Evolutionary conservation across 2,329 filamentous ascomycete genomes (phyloP), one percentile per base, ranked within the genome.

Genomic region (Raffaelea deltoideospora): DNA sequence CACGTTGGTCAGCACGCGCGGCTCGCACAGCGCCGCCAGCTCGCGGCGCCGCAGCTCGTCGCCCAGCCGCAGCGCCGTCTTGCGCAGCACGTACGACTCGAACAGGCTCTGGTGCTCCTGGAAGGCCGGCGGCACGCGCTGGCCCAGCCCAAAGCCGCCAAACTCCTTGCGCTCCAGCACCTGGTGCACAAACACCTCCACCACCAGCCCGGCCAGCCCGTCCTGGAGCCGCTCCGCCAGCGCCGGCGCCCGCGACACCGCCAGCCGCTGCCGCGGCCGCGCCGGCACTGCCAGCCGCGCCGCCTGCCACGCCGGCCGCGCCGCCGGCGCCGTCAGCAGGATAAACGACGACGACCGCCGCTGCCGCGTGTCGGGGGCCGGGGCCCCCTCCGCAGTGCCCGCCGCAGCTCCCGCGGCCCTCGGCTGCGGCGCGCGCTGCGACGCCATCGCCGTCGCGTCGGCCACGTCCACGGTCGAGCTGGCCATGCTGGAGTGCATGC

Each of bases 21-120:
- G 83, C 51, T 96, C 87, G 38, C 74, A 72, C 2, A 96, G 64
- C 0, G 79, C 60, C 38, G 77, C 75, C 48, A 82, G 75, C 44
- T 87, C 72, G 2, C 79, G 58, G 2, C 79, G 58, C 41, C 83
- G 74, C 9, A 96, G 67, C 18, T 73, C 66, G 39, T 71, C 80
- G 24, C 72, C 72, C 14, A 94, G 59, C 22, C 80, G 73, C 3
- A 75, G 69, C 32, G 95, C 69, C 0, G 82, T 76, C 44, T 79
- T 79, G 21, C 77, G 73, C 17, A 96, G 62, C 3, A 96, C 63
- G 51, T 87, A 95, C 0, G 90, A 93, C 51, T 93, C 85, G 46
- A 98, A 95, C 53, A 87, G 93, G 0, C 86, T 85, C 49, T 95
- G 87, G 47, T 96, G 86, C 52, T 96, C 90, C 46, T 88, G 75